phyloP scores from a whole-genome alignment of 2,329 filamentous ascomycete genomes.

The Incumbomyces lentus region DNA sequence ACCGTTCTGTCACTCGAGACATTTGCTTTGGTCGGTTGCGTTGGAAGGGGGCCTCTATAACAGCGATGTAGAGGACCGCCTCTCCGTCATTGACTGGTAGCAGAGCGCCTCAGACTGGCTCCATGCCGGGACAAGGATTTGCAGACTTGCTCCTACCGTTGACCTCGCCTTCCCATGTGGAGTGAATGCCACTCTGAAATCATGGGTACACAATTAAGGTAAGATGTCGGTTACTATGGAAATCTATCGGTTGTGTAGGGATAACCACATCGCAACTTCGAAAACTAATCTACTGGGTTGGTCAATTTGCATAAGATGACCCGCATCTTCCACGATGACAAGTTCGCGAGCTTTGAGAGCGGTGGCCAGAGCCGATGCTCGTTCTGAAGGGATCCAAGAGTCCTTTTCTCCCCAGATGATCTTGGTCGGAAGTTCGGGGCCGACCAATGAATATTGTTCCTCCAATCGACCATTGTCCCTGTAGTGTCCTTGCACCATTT shows the following conservation, averaged over 20 bases:
- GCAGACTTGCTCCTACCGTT: too few relatives aligned
- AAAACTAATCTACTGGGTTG: conserved; percentile 30
- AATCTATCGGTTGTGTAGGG: neutral
- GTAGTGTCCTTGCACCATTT: conserved; percentile 31
- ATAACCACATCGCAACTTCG: conserved; percentile 30
- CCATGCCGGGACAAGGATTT: too few relatives aligned
- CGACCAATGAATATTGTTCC: conserved; percentile 28
- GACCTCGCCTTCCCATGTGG: too few relatives aligned
- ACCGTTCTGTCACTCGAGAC: too few relatives aligned
- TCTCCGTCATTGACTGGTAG: too few relatives aligned
- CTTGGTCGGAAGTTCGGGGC: conserved; percentile 29
- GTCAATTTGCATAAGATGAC: conserved; percentile 38
- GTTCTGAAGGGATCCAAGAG: conserved; percentile 34
- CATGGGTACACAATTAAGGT: too few relatives aligned
- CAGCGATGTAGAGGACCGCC: too few relatives aligned
- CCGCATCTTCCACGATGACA: conserved; percentile 31
- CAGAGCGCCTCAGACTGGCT: too few relatives aligned
- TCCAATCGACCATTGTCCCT: conserved; percentile 28
- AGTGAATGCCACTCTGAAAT: too few relatives aligned
- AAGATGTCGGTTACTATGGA: too few relatives aligned
- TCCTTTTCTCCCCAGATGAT: conserved; percentile 38
- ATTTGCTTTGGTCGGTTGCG: too few relatives aligned
- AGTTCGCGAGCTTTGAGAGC: conserved; percentile 26
- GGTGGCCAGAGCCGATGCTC: conserved; percentile 25
- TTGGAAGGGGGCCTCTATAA: too few relatives aligned